A percentile compares a stretch with the other conserved stretches of the same genome.
These are phyloP conservation scores for Thuja plicata DNA, from an alignment of 83 land plant species.

Conservation along the genomic window DNA sequence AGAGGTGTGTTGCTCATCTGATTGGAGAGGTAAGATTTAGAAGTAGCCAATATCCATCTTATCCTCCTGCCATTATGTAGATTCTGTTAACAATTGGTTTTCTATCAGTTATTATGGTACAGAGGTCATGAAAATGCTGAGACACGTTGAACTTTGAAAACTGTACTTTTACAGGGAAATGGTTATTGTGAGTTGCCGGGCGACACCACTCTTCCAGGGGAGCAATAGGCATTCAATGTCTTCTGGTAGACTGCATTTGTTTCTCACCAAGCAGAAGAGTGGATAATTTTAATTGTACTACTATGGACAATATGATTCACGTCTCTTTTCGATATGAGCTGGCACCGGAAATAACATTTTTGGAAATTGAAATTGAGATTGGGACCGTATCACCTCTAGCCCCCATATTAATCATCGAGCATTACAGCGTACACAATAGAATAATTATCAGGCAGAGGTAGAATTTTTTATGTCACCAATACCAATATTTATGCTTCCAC, in stretches of 20 bases:
- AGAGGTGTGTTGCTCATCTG: conserved; percentile 90
- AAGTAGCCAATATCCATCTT: background rate
- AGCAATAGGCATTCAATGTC: conserved; percentile 30
- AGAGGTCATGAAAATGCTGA: background rate
- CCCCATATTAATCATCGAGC: background rate
- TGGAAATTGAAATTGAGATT: background rate
- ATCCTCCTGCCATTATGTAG: background rate
- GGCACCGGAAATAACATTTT: background rate
- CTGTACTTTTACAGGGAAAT: conserved; percentile 49
- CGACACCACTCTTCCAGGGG: conserved; percentile 97
- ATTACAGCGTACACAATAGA: background rate
- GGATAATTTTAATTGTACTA: background rate
- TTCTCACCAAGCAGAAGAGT: background rate
- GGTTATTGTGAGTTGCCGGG: conserved; percentile 87
- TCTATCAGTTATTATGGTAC: background rate
- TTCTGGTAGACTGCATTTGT: background rate
- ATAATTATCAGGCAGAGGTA: background rate
- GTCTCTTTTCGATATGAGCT: background rate
- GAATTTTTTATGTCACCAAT: background rate
- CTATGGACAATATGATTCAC: background rate
- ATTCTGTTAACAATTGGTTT: background rate
- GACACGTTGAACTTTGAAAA: background rate
- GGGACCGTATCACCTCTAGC: background rate
- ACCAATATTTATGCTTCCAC: background rate
- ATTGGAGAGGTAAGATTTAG: conserved; percentile 69